Percentiles rank a stretch among this genome's conserved stretches.
Conservation (phyloP, 192 early-diverging fungal genomes). For the Glomus cerebriforme region DNA sequence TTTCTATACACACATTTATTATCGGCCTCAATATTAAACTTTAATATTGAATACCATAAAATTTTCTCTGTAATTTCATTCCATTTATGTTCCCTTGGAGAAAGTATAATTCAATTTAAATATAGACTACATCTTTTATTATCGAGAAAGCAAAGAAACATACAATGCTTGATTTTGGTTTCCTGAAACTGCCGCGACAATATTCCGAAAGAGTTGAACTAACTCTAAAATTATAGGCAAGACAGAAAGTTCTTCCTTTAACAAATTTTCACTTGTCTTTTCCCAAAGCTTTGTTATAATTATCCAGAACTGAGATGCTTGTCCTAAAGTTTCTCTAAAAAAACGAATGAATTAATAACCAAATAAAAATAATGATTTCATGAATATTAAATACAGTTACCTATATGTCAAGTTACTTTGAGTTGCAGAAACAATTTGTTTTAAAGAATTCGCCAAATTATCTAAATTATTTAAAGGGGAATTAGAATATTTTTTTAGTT, state of each 20-base stretch:
- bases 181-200: neutral
- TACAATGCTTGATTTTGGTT: constrained; percentile 19
- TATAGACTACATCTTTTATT: neutral
- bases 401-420: neutral
- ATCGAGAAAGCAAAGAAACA: neutral
- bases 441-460: neutral
- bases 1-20: neutral
- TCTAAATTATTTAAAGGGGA: neutral
- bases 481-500: neutral
- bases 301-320: constrained; percentile 1
- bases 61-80: constrained; percentile 10
- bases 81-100: neutral
- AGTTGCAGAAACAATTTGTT: neutral
- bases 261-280: neutral
- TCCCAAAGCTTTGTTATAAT: neutral
- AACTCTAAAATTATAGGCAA: neutral
- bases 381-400: neutral
- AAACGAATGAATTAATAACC: neutral
- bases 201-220: neutral
- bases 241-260: neutral
- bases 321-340: neutral
- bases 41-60: neutral
- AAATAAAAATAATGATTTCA: neutral
- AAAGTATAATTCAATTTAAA: neutral
- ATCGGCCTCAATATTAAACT: neutral